phyloP scores from a whole-genome alignment of 2,329 filamentous ascomycete species.

The Ophiocordyceps unilateralis region DNA sequence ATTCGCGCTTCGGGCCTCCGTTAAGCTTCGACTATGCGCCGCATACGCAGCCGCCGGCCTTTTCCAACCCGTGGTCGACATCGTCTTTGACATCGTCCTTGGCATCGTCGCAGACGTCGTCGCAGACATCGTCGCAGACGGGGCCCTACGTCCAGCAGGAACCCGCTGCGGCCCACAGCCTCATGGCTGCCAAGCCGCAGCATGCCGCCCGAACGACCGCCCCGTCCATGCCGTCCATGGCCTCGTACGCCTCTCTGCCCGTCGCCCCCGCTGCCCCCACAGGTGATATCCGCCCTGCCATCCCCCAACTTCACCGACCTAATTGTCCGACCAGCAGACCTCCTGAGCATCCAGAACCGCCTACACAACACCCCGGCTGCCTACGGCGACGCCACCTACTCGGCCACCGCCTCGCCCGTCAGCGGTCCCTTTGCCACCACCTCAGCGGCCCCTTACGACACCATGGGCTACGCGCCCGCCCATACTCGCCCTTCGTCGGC shows the following conservation, averaged over 20 bases:
- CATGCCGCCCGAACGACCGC: constrained; percentile 36
- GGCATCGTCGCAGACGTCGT: constrained; percentile 41
- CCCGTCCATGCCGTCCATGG: constrained; percentile 41
- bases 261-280: constrained; percentile 54
- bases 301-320: constrained; percentile 17
- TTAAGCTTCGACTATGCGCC: constrained; percentile 62
- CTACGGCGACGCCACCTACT: constrained; percentile 54
- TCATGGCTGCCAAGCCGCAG: constrained; percentile 28
- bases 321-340: constrained; percentile 33
- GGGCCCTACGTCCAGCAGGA: constrained; percentile 40
- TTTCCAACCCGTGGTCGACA: constrained; percentile 68
- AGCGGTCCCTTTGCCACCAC: constrained; percentile 43
- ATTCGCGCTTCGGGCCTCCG: constrained; percentile 52
- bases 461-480: constrained; percentile 56
- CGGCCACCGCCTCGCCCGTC: constrained; percentile 50
- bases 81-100: no score
- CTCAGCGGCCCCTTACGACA: constrained; percentile 55
- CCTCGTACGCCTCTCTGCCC: constrained; percentile 55
- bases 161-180: constrained; percentile 32
- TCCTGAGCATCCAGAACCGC: constrained; percentile 47
- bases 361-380: constrained; percentile 43
- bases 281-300: constrained; percentile 27
- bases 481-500: constrained; percentile 34
- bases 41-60: constrained; percentile 46
- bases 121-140: constrained; percentile 25